Evolutionary conservation across 2,329 filamentous ascomycete species (phyloP), one percentile per base, ranked within the genome.

Genomic region (Neopestalotiopsis sp.): DNA sequence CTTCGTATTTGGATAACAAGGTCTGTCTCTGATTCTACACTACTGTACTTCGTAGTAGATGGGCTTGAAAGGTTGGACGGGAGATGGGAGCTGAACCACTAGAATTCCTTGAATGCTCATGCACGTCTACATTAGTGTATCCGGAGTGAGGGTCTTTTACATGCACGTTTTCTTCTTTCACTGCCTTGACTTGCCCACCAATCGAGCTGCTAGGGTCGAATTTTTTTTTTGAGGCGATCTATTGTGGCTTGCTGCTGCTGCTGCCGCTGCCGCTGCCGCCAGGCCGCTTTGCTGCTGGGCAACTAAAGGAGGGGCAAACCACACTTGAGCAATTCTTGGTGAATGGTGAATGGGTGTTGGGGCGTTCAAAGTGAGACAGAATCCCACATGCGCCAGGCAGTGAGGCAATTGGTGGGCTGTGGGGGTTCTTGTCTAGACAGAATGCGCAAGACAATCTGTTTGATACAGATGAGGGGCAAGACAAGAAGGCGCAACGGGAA

Each of bases 361-460:
- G 57, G 57, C 57, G 57, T 59, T 28, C 57, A 30, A 59, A 30
- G 30, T 34, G 59, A 62, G 59, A 62, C 59, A 62, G 10, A 53
- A 9, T 53, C n/a, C n/a, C 59, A 62, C 30, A 40, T 62, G 32
- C 34, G 24, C 30, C 24, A 14, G 30, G 20, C 30, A 30, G 57
- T 30, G 34, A 34, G 34, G 59, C 32, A 62, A 62, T 40, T 62
- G 59, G 59, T 40, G 59, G 59, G 24, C 24, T 28, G 24, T 28
- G 24, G 59, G 30, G 24, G 20, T 17, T 14, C 24, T 14, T 7
- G 24, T 17, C 4, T 59, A 59, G 24, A 34, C 57, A 34, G 57
- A 14, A 7, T 34, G 30, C 45, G 45, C 57, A 59, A 62, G 32
- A 20, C 59, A 62, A 62, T 62, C 59, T 62, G 59, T 62, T 34